Percentiles rank a stretch among this genome's conserved stretches.
Evolutionary conservation across 2,329 filamentous ascomycete species (phyloP).

Genomic region (Aspergillus puulaauensis): DNA sequence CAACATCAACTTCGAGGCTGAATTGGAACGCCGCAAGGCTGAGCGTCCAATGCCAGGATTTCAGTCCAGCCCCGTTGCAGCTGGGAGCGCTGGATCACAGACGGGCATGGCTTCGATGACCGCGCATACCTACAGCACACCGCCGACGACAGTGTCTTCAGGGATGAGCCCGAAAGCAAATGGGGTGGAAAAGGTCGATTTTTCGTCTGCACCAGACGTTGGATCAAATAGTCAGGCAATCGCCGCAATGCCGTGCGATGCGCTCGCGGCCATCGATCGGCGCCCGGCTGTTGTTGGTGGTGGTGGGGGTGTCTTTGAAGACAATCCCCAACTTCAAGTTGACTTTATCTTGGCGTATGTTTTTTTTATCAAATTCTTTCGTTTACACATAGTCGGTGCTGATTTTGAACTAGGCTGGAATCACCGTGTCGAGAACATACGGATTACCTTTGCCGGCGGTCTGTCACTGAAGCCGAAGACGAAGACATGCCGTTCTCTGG

Average conservation of each 20-base stretch:
- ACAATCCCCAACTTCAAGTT: conserved; percentile 47
- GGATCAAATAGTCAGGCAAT: conserved; percentile 24
- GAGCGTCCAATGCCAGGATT: conserved; percentile 28
- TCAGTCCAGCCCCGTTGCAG: conserved; percentile 43
- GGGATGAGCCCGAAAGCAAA: conserved; percentile 31
- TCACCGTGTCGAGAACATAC: conserved; percentile 48
- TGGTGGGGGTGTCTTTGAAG: conserved; percentile 42
- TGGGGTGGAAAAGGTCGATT: conserved; percentile 27
- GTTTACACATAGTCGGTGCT: not conserved
- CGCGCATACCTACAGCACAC: conserved; percentile 30
- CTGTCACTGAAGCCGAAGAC: conserved; percentile 56
- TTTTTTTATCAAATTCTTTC: not conserved
- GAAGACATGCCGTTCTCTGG: conserved; percentile 68
- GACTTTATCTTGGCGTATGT: conserved; percentile 50
- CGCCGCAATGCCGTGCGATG: conserved; percentile 23
- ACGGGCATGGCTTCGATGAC: conserved; percentile 24
- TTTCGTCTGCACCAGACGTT: conserved; percentile 27
- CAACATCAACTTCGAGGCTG: conserved; percentile 58
- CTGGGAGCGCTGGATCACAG: conserved; percentile 38
- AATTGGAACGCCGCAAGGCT: conserved; percentile 40
- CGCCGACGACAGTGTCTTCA: conserved; percentile 31
- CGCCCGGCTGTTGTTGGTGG: conserved; percentile 16
- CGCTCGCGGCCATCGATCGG: conserved; percentile 26
- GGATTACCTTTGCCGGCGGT: conserved; percentile 88
- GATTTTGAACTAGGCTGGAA: conserved; percentile 55